These are phyloP conservation scores for Fusarium sp. DNA, from an alignment of 2,329 filamentous ascomycete genomes.

Conservation along the genomic window DNA sequence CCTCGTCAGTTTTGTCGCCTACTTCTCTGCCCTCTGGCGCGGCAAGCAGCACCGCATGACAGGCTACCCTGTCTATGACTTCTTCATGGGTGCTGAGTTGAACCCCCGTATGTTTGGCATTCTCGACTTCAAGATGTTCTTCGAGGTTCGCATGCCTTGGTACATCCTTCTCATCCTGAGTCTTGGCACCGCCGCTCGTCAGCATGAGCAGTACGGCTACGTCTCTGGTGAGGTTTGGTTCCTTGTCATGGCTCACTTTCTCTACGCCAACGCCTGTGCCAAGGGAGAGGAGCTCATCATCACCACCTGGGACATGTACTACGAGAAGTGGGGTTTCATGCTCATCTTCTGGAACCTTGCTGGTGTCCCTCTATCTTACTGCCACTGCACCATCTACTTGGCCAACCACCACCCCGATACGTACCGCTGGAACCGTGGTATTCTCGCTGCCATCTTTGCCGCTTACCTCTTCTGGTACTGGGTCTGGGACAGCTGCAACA, in stretches of 20 bases:
- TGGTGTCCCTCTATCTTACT: slow-evolving; percentile 91
- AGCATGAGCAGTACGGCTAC: slow-evolving; percentile 88
- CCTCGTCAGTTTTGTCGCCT: slow-evolving; percentile 84
- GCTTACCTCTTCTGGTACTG: slow-evolving; percentile 89
- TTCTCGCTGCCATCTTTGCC: slow-evolving; percentile 73
- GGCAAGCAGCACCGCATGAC: slow-evolving; percentile 95
- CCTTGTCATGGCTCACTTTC: slow-evolving; percentile 88
- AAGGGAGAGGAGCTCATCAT: slow-evolving; percentile 94
- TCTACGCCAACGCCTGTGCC: slow-evolving; percentile 92
- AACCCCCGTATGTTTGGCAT: slow-evolving; percentile 90
- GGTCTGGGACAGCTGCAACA: slow-evolving; percentile 93
- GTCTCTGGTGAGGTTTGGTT: slow-evolving; percentile 88
- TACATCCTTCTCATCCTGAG: slow-evolving; percentile 87
- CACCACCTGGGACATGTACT: slow-evolving; percentile 96
- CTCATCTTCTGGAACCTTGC: slow-evolving; percentile 98
- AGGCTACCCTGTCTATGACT: slow-evolving; percentile 85
- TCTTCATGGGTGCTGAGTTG: slow-evolving; percentile 92
- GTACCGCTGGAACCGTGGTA: slow-evolving; percentile 81
- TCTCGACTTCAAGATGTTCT: slow-evolving; percentile 97
- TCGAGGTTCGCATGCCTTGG: slow-evolving; percentile 92
- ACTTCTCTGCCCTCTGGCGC: slow-evolving; percentile 84
- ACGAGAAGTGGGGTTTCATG: slow-evolving; percentile 98
- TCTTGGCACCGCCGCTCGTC: slow-evolving; percentile 81
- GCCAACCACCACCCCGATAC: slow-evolving; percentile 83
- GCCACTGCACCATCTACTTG: slow-evolving; percentile 91